Evolutionary conservation across 2,329 filamentous ascomycete genomes (phyloP).

Genomic region (Aquanectria penicillioides): DNA sequence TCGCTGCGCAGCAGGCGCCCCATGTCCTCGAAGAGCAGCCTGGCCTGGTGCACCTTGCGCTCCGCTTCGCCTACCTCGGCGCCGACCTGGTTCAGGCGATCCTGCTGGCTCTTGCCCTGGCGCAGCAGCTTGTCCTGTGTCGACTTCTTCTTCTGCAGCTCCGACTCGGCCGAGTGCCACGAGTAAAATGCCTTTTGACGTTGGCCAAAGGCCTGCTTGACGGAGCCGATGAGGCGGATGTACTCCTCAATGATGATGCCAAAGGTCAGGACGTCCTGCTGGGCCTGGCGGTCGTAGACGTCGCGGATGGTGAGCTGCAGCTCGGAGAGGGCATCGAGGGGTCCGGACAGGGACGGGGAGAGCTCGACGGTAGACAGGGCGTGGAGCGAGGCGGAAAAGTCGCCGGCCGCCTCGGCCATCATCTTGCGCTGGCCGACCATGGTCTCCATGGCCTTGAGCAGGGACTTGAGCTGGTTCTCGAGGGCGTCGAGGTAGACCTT

Average conservation of each 20-base stretch:
- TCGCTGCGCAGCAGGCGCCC: conserved; percentile 90
- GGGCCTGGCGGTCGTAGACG: conserved; percentile 94
- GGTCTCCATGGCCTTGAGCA: conserved; percentile 92
- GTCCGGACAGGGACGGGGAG: conserved; percentile 86
- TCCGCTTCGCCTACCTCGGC: conserved; percentile 97
- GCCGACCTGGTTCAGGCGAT: conserved; percentile 89
- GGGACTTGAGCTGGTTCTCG: conserved; percentile 87
- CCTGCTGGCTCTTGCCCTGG: conserved; percentile 95
- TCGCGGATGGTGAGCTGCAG: conserved; percentile 94
- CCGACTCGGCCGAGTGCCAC: conserved; percentile 91
- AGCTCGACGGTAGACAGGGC: conserved; percentile 92
- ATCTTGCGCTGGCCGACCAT: conserved; percentile 93
- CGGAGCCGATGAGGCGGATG: conserved; percentile 92
- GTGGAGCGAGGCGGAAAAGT: conserved; percentile 94
- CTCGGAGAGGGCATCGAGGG: conserved; percentile 90
- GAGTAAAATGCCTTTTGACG: conserved; percentile 95
- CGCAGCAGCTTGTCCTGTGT: conserved; percentile 94
- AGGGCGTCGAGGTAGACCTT: conserved; percentile 94
- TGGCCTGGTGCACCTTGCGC: conserved; percentile 88
- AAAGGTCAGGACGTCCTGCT: conserved; percentile 95
- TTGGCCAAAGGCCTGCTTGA: conserved; percentile 92
- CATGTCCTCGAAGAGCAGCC: conserved; percentile 96
- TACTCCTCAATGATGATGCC: conserved; percentile 99
- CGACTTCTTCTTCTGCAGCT: conserved; percentile 87
- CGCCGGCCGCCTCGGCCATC: conserved; percentile 90